Percentiles rank a stretch among this genome's conserved stretches.
Conservation (phyloP, 2,329 filamentous ascomycete genomes). For the Aspergillus quadricinctus region DNA sequence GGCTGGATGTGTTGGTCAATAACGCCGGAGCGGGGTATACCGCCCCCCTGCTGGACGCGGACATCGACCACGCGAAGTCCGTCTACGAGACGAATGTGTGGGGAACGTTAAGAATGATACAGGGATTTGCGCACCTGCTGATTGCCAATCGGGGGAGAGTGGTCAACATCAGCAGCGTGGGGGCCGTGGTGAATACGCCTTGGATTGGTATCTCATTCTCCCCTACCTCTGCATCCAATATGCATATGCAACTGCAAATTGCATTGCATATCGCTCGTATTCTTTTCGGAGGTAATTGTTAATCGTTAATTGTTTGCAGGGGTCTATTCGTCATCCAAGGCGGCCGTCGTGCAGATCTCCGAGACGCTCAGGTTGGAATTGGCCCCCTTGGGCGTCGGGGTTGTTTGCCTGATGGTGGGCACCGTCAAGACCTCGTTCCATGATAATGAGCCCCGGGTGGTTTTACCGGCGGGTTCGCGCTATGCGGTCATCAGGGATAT, state of each 20-base stretch:
- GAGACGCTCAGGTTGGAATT: conserved; percentile 32
- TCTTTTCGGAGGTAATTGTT: no score
- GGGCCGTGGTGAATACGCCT: conserved; percentile 31
- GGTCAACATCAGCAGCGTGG: conserved; percentile 20
- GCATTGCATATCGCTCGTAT: no score
- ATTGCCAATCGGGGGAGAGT: conserved; percentile 21
- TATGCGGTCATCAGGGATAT: conserved; percentile 7
- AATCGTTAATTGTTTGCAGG: no score
- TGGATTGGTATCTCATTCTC: conserved; percentile 17
- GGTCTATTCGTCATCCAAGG: conserved; percentile 31
- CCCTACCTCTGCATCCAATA: no score
- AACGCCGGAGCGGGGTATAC: conserved; percentile 34
- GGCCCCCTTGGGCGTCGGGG: conserved; percentile 24
- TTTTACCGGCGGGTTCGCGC: conserved; percentile 1
- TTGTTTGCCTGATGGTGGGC: conserved; percentile 27
- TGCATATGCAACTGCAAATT: no score
- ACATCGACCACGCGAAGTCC: conserved; percentile 19
- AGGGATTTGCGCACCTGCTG: conserved; percentile 26
- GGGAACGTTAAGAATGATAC: conserved; percentile 19
- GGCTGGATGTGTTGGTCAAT: conserved; percentile 39
- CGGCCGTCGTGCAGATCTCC: conserved; percentile 22
- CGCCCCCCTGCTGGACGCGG: conserved; percentile 23
- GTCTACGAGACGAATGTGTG: conserved; percentile 34
- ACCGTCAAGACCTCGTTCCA: conserved; percentile 17
- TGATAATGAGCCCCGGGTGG: conserved; percentile 3